Percentiles rank a stretch among this genome's conserved stretches.
These are phyloP conservation scores for Stemphylium lycopersici DNA, from an alignment of 2,329 filamentous ascomycete genomes.

Conservation along the genomic window DNA sequence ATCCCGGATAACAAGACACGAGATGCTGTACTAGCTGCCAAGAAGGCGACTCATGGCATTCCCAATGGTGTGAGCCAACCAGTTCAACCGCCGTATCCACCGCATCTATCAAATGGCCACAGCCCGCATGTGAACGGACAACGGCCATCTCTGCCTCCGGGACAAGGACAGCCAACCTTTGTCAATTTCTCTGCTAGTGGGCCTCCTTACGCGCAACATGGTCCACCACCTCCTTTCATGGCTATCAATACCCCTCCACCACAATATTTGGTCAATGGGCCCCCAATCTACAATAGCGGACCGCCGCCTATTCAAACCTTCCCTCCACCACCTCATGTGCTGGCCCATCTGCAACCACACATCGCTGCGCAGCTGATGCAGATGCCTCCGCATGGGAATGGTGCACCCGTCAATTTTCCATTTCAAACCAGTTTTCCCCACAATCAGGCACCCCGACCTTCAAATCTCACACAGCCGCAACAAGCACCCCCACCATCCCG, in stretches of 20 bases:
- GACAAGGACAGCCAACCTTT: constrained; percentile 50
- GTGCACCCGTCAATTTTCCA: constrained; percentile 30
- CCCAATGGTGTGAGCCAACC: constrained; percentile 37
- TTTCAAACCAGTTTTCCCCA: constrained; percentile 52
- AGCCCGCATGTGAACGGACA: constrained; percentile 30
- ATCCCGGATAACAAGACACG: constrained; percentile 64
- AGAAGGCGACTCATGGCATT: constrained; percentile 70
- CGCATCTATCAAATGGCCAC: constrained; percentile 27
- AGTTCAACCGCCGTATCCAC: constrained; percentile 22
- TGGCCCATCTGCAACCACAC: constrained; percentile 25
- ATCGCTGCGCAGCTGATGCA: constrained; percentile 27
- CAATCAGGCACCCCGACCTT: constrained; percentile 46
- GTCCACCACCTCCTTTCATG: constrained; percentile 10
- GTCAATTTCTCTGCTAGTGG: constrained; percentile 59
- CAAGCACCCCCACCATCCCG: constrained; percentile 58
- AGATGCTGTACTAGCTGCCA: constrained; percentile 44
- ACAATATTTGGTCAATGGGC: constrained; percentile 10
- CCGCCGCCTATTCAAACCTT: constrained; percentile 7
- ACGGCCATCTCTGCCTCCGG: constrained; percentile 17
- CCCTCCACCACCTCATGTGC: constrained; percentile 15
- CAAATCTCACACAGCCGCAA: constrained; percentile 53
- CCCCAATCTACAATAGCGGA: constrained; percentile 10
- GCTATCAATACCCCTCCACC: constrained; percentile 8
- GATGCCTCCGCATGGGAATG: constrained; percentile 24
- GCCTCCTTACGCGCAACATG: constrained; percentile 72